Percentiles rank a stretch among this genome's conserved stretches.
phyloP scores from a whole-genome alignment of 2,329 filamentous ascomycete species.

The Fonsecaea monophora region DNA sequence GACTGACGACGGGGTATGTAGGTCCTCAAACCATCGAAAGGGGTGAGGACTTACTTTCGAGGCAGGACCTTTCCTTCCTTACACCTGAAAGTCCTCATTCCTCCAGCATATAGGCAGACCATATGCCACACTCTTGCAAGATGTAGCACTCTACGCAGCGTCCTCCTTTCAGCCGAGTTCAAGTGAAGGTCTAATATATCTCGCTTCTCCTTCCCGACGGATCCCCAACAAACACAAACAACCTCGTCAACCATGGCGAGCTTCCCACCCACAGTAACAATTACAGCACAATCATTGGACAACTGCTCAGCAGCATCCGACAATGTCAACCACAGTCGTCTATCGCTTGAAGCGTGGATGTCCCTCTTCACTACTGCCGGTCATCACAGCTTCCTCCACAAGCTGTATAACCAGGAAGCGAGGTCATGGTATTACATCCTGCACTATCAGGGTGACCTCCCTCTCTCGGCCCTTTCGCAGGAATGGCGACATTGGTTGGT shows the following conservation, averaged over 20 bases:
- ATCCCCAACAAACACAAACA: background rate
- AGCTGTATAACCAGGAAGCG: background rate
- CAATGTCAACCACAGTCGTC: background rate
- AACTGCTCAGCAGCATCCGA: background rate
- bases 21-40: background rate
- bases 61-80: too few relatives aligned
- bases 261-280: background rate
- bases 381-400: background rate
- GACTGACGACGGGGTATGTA: background rate
- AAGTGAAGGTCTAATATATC: background rate
- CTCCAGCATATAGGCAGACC: background rate
- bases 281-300: background rate
- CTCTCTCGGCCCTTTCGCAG: background rate
- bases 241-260: background rate
- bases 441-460: background rate
- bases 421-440: background rate
- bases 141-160: background rate
- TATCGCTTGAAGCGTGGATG: background rate
- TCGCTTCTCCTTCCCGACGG: background rate
- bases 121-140: background rate
- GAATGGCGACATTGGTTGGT: background rate
- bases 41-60: background rate
- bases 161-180: too few relatives aligned
- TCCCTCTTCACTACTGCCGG: background rate
- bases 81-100: background rate